Base-by-base conservation (phyloP, 164 flowering plant genomes). In the Vitis rupestris region DNA sequence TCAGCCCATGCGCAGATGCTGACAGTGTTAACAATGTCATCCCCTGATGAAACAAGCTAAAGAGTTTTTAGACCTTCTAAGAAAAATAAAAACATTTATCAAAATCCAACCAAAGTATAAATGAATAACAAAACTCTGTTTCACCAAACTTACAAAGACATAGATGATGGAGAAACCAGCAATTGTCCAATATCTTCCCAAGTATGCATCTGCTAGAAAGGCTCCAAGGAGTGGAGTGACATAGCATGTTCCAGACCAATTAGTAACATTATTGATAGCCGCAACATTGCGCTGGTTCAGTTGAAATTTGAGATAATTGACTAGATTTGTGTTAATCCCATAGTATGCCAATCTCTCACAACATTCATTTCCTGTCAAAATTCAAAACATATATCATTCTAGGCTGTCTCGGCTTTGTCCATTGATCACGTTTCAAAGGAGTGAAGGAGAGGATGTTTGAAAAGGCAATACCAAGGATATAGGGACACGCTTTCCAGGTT, bases 321-420 rank as follows among this genome's bases (percentile, higher is more conserved):
- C 84, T 3, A 81, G 76, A 67, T 81, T 81, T 50, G 84, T 78
- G 29, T 73, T 61, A 74, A 83, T 79, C 12, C 84, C 87, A 65
- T 83, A 83, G 73, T 74, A 81, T 4, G 87, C 89, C 76, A 86
- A 76, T 51, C 89, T 75, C 61, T 86, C 90, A 63, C 85, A 86
- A 27, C 86, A 81, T 72, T 82, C 90, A 67, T 79, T 84, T 47
- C 84, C 87, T 85, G 72, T 30, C 14, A 2, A 10, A 31, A 50
- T 11, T 19, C 51, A 47, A n/a, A 12, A 15, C 12, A 17, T 17
- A 12, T 37, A 37, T 37, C 44, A 37, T 1, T 37, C 44, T 37
- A 37, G 27, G 27, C 27, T 23, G 27, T 37, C 7, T 37, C 4
- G 44, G 44, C 44, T 23, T 44, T 27, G 7, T n/a, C 4, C 17